These are phyloP conservation scores for Hypoxylon lienhwacheense DNA, from an alignment of 495 filamentous ascomycete genomes.

Conservation along the genomic window DNA sequence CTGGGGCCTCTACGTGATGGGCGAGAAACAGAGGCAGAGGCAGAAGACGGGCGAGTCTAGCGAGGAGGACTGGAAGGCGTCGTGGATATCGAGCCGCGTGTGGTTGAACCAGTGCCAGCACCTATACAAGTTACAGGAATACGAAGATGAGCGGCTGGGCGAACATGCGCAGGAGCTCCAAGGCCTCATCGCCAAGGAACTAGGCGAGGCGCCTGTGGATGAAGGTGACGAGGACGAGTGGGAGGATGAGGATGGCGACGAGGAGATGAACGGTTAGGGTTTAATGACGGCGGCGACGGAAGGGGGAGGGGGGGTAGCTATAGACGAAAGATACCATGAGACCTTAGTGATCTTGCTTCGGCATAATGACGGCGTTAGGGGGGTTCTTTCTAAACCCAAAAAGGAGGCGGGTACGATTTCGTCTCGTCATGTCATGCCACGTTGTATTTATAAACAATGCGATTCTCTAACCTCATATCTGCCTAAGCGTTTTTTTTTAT, in stretches of 20 bases:
- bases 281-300: conserved; percentile 13
- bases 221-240: conserved; percentile 54
- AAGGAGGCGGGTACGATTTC: conserved; percentile 19
- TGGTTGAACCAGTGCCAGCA: conserved; percentile 63
- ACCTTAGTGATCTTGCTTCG: conserved; percentile 20
- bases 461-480: conserved; percentile 8
- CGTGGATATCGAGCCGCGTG: conserved; percentile 60
- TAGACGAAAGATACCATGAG: conserved; percentile 34
- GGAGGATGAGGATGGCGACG: conserved; percentile 57
- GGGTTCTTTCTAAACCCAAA: too few relatives aligned
- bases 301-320: conserved; percentile 33
- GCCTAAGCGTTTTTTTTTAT: neutral
- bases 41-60: conserved; percentile 45
- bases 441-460: conserved; percentile 9
- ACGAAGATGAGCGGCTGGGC: conserved; percentile 70
- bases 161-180: conserved; percentile 68
- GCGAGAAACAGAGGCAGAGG: conserved; percentile 71
- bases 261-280: conserved; percentile 34
- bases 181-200: conserved; percentile 53
- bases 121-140: conserved; percentile 63
- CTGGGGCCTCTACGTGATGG: conserved; percentile 81
- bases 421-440: conserved; percentile 5
- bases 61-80: conserved; percentile 49
- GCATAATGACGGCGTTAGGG: conserved; percentile 36
- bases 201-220: conserved; percentile 54